These are phyloP conservation scores for Parathielavia hyrcaniae DNA, from an alignment of 495 filamentous ascomycete species.

Conservation along the genomic window DNA sequence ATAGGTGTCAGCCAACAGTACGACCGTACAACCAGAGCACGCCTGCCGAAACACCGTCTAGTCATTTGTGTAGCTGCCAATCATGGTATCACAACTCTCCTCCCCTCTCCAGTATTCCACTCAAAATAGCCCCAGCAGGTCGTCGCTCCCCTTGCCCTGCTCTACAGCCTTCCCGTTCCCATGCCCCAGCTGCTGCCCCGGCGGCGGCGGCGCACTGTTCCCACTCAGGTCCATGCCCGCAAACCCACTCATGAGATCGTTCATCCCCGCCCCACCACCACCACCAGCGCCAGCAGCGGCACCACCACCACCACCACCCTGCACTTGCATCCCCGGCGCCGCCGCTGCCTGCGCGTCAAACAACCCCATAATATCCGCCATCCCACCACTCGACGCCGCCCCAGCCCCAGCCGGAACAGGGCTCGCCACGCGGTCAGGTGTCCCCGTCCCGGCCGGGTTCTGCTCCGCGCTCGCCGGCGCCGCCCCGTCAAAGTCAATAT, in stretches of 20 bases:
- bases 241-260: slow-evolving; percentile 78
- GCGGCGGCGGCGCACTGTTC: slow-evolving; percentile 50
- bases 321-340: slow-evolving; percentile 28
- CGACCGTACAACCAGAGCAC: background rate
- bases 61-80: background rate
- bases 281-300: background rate
- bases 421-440: slow-evolving; percentile 72
- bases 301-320: slow-evolving; percentile 11
- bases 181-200: slow-evolving; percentile 44
- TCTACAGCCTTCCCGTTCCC: slow-evolving; percentile 19
- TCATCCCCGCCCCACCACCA: slow-evolving; percentile 29
- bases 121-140: slow-evolving; percentile 83
- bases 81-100: background rate
- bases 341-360: slow-evolving; percentile 51
- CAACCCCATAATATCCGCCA: slow-evolving; percentile 88
- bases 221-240: slow-evolving; percentile 69
- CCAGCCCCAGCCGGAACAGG: slow-evolving; percentile 40
- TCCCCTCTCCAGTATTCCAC: background rate
- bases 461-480: slow-evolving; percentile 84
- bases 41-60: background rate
- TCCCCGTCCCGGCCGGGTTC: slow-evolving; percentile 56
- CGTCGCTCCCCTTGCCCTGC: slow-evolving; percentile 70
- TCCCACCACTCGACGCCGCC: slow-evolving; percentile 46
- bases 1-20: background rate
- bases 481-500: slow-evolving; percentile 96